A percentile compares a stretch with the other conserved stretches of the same genome.
Evolutionary conservation across 768 basidiomycete genomes (phyloP).

Genomic region (Mycena rosella): DNA sequence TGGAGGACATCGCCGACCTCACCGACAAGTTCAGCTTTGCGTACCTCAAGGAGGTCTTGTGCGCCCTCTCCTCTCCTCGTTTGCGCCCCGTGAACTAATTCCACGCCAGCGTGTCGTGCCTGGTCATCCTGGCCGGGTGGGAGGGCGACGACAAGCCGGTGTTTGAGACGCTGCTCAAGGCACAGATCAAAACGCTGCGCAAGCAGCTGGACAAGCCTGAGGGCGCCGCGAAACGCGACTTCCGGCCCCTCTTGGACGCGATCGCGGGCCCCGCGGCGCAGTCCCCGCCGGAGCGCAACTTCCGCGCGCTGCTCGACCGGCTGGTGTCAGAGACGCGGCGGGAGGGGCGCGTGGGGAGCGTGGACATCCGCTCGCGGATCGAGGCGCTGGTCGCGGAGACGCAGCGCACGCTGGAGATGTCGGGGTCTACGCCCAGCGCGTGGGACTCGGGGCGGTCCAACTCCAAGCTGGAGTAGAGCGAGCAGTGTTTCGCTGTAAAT

Average conservation of each 20-base stretch:
- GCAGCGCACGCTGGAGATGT: neutral
- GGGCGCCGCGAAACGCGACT: conserved; percentile 19
- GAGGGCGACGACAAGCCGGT: conserved; percentile 61
- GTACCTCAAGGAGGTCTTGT: conserved; percentile 93
- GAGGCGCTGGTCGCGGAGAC: conserved; percentile 5
- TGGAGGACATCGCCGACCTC: conserved; percentile 66
- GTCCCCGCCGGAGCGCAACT: conserved; percentile 19
- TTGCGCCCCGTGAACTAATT: conserved; percentile 6
- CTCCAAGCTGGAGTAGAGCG: neutral
- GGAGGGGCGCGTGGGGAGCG: neutral
- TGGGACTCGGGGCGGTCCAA: conserved; percentile 23
- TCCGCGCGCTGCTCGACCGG: conserved; percentile 32
- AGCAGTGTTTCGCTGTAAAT: too few relatives aligned
- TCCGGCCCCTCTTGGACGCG: conserved; percentile 26
- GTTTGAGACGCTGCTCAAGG: conserved; percentile 66
- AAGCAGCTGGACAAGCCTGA: conserved; percentile 71
- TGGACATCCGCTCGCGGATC: neutral
- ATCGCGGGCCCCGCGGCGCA: conserved; percentile 2
- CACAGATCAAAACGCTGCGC: conserved; percentile 71
- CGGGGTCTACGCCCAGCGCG: conserved; percentile 1
- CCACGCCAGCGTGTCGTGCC: conserved; percentile 70
- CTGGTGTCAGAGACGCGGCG: neutral
- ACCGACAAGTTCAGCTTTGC: conserved; percentile 87
- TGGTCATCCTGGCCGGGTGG: conserved; percentile 73
- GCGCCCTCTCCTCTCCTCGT: conserved; percentile 45